Conservation (phyloP, 176 grass and related monocot genomes). For the Oryza glumipatula region DNA sequence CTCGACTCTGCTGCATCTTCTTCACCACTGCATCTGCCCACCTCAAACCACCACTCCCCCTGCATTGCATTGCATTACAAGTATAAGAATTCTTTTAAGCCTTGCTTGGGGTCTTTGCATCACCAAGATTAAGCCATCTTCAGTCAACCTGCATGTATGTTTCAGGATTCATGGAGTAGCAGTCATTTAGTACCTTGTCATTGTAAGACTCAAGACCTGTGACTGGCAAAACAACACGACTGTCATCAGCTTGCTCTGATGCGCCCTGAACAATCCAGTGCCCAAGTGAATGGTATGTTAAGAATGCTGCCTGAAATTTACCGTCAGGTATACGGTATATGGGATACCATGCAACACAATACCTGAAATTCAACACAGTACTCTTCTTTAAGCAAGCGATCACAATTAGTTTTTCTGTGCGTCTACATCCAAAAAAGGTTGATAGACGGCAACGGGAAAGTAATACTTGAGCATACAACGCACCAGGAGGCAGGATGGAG, state of each 20-base stretch:
- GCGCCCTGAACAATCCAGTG: conserved; percentile 46
- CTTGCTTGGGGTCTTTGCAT: neutral
- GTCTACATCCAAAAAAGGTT: conserved; percentile 25
- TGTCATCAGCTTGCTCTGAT: neutral
- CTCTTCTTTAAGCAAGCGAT: conserved; percentile 11
- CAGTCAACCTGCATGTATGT: neutral
- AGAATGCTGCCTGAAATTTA: conserved; percentile 87
- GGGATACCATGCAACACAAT: conserved; percentile 94
- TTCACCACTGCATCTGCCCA: conserved; percentile 13
- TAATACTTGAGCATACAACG: conserved; percentile 36
- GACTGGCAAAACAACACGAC: conserved; percentile 49
- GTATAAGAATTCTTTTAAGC: neutral
- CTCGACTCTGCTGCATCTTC: neutral
- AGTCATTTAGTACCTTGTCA: conserved; percentile 58
- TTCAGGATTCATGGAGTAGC: neutral
- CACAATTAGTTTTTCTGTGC: neutral
- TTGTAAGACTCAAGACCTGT: conserved; percentile 82
- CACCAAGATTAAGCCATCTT: conserved; percentile 17
- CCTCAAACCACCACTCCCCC: conserved; percentile 79
- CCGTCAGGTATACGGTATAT: conserved; percentile 86
- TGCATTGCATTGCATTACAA: conserved; percentile 58
- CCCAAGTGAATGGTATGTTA: conserved; percentile 89
- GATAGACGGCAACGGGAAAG: neutral
- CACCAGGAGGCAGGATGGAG: conserved; percentile 91
- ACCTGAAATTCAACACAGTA: conserved; percentile 59